Conservation (phyloP, 78 protist species). For the Dictyostelium citrinum region DNA sequence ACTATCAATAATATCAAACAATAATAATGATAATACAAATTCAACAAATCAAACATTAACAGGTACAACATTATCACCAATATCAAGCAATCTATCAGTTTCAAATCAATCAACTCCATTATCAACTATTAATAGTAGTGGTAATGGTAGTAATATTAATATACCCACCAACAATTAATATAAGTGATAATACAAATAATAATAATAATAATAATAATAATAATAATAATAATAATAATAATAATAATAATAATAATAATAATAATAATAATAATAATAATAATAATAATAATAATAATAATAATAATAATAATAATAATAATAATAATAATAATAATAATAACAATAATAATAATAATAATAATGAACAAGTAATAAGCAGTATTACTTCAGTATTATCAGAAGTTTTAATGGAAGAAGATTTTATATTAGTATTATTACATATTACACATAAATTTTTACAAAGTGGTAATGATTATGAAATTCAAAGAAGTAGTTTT, state of each 20-base stretch:
- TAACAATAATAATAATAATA: neutral
- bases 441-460: constrained; percentile 25
- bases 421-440: constrained; percentile 18
- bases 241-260: neutral
- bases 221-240: neutral
- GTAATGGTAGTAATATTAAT: neutral
- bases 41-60: neutral
- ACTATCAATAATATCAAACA: neutral
- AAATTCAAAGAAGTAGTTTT: neutral
- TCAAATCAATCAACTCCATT: neutral
- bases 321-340: neutral
- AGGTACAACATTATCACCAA: neutral
- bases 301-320: neutral
- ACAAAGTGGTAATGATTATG: neutral
- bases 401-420: constrained; percentile 47
- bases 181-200: neutral
- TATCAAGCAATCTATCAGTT: neutral
- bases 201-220: neutral
- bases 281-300: neutral
- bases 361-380: neutral
- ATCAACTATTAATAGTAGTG: neutral
- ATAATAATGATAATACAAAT: neutral
- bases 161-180: neutral
- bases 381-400: constrained; percentile 4
- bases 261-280: neutral